Conservation (phyloP, 129 eudicot genomes). For the Helichrysum umbraculigerum region DNA sequence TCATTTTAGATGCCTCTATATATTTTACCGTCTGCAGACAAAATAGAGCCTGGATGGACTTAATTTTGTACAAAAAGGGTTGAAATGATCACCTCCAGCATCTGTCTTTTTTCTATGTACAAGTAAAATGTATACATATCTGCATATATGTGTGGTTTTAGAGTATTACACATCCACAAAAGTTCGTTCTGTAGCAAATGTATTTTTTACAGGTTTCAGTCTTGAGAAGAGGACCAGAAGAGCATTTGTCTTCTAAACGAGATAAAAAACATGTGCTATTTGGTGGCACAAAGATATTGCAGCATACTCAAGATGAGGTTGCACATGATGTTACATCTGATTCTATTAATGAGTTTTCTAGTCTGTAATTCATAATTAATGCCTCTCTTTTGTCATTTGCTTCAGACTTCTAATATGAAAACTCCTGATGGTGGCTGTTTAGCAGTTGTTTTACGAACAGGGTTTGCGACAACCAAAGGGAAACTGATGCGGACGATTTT, state of each 20-base stretch:
- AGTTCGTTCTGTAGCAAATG: constrained; percentile 20
- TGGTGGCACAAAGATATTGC: constrained; percentile 98
- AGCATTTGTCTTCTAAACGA: constrained; percentile 64
- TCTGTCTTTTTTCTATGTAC: background rate
- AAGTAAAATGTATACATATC: background rate
- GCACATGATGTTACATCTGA: background rate
- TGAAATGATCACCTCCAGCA: too few relatives aligned
- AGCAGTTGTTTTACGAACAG: constrained; percentile 93
- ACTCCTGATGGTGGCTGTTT: constrained; percentile 98
- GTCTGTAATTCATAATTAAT: constrained; percentile 3
- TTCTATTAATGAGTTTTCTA: constrained; percentile 1
- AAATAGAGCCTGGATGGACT: too few relatives aligned
- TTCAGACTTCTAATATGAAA: constrained; percentile 67
- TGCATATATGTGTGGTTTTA: constrained; percentile 79
- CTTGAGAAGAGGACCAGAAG: constrained; percentile 73
- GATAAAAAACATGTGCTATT: constrained; percentile 87
- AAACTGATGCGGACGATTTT: constrained; percentile 93
- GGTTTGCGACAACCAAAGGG: constrained; percentile 97
- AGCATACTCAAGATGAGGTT: constrained; percentile 97
- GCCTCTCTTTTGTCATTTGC: constrained; percentile 17
- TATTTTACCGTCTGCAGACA: too few relatives aligned
- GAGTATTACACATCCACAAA: constrained; percentile 23
- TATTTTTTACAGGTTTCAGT: constrained; percentile 67
- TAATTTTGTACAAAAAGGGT: too few relatives aligned
- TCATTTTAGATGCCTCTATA: too few relatives aligned